Base-by-base conservation (phyloP, 2,329 filamentous ascomycete species). In the Knoxdaviesia proteae region DNA sequence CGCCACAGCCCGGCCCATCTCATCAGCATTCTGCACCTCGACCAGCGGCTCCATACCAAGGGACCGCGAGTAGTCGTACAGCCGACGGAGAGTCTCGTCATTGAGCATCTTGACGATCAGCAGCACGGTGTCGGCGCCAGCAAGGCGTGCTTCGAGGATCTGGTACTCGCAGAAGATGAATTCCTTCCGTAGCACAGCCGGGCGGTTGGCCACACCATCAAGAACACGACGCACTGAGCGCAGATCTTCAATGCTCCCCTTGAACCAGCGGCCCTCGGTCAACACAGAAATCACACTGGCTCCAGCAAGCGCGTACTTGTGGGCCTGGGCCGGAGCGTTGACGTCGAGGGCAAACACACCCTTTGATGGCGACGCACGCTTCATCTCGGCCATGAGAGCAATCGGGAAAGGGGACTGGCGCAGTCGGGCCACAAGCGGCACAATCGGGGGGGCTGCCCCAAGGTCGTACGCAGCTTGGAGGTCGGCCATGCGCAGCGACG, bases 141-240 rank as follows among this genome's bases (percentile, higher is more conserved):
- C 86, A 44, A 98, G 64, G 40, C 92, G 73, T 32, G 87, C 90
- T 60, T 98, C 90, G 6, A 98, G 68, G 43, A 98, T 96, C 58
- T 98, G 90, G 56, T 98, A 98, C 57, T 96, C 86, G 39, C 96
- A 87, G 53, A 96, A 98, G 36, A 98, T 77, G 53, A 98, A 98
- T 52, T 98, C 90, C 56, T 98, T 98, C 30, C 92, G 77, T 32
- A 98, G 64, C 8, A 98, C 73, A 2, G 88, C 92, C 3, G 90
- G 92, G 42, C 90, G 73, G 56, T 94, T 92, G 1, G 84, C 79
- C 78, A 98, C 86, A 8, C 81, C 80, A 51, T 86, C 75, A n/a
- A 98, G 64, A 40, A 83, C 86, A 58, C 88, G 82, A 38, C 90
- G 76, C 32, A 96, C 90, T 34, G 80, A 76, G 46, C 82, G 75